Conservation (phyloP, 352 stramenopile species). For the Globisporangium echinulatum region DNA sequence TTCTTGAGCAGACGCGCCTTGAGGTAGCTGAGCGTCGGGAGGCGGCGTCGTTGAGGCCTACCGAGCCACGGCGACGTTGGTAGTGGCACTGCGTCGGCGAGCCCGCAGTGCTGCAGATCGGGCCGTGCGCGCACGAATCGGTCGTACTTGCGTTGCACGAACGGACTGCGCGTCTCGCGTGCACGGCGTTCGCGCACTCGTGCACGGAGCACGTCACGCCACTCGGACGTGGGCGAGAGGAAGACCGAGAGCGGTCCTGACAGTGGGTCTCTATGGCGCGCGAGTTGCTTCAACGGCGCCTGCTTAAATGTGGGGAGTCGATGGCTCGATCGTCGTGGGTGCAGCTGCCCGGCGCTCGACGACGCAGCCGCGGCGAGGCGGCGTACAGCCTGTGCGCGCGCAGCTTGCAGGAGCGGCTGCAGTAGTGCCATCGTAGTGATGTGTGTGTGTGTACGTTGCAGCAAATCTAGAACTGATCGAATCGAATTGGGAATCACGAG, state of each 20-base stretch:
- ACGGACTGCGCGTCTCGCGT: conserved; percentile 13
- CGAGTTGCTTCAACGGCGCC: not conserved
- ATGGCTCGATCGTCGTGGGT: too few relatives aligned
- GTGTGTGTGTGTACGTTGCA: too few relatives aligned
- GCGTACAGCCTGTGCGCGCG: too few relatives aligned
- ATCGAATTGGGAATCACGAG: too few relatives aligned
- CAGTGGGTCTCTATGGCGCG: not conserved
- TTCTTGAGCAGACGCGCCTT: conserved; percentile 12
- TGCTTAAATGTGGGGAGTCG: not conserved
- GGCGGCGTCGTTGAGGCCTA: not conserved
- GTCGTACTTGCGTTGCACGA: conserved; percentile 19
- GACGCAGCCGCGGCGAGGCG: too few relatives aligned
- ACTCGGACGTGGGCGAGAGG: conserved; percentile 12
- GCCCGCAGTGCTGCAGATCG: conserved; percentile 12
- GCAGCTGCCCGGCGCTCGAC: too few relatives aligned
- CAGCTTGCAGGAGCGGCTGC: too few relatives aligned
- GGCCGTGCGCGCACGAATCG: conserved; percentile 19
- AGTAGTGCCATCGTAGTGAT: too few relatives aligned
- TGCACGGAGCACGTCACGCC: conserved; percentile 16
- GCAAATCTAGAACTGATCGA: too few relatives aligned
- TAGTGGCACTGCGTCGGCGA: conserved; percentile 1
- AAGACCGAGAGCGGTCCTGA: conserved; percentile 14
- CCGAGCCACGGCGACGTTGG: not conserved
- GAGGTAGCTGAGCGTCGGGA: conserved; percentile 18
- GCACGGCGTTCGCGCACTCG: conserved; percentile 10